Base-by-base conservation (phyloP, 2,329 filamentous ascomycete genomes). In the Sporothrix euskadiensis region DNA sequence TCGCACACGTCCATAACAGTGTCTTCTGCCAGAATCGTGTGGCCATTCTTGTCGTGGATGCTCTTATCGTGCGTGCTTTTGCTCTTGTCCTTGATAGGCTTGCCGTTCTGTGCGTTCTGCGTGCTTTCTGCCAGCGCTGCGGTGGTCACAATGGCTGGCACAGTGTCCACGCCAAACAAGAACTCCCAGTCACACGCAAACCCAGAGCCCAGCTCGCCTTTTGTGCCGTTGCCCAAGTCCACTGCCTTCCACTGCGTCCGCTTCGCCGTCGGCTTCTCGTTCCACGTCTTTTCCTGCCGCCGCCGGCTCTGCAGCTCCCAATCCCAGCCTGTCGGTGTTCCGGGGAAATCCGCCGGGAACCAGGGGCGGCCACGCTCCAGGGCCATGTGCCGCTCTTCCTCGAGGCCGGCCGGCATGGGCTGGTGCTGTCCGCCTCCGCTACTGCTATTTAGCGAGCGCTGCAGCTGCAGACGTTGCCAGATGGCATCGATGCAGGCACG, bases 401-500 rank as follows among this genome's bases (percentile, higher is more conserved):
- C 86, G 44, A 98, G 79, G 0, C 96, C 95, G 1, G 93, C 95
- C 77, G 97, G 94, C 32, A 91, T 87, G 1, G 93, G 92, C 6
- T 72, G 74, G 74, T 94, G 97, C 3, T 35, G 35, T 1, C 35
- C 35, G 35, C 35, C 35, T 35, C 35, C 35, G 35, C 35, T 35
- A 35, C 52, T n/a, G 0, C 90, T 92, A 0, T 90, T 92, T 0
- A 10, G 22, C 39, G 97, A 85, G 0, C 93, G 93, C 74, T 91
- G 94, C 79, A 94, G 94, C 82, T 97, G 91, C 16, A 98, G 83
- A 65, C 89, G 90, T 78, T 95, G 91, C 96, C 96, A 99, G 44
- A 98, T 85, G 0, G 93, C 89, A 49, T 89, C 85, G 49, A 98
- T 91, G 78, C 93, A 97, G 79, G 93, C 94, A 94, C 95, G 98